A percentile compares a stretch with the other conserved stretches of the same genome.
Conservation (phyloP, 331 rosid species). For the Erythrophleum ivorense region DNA sequence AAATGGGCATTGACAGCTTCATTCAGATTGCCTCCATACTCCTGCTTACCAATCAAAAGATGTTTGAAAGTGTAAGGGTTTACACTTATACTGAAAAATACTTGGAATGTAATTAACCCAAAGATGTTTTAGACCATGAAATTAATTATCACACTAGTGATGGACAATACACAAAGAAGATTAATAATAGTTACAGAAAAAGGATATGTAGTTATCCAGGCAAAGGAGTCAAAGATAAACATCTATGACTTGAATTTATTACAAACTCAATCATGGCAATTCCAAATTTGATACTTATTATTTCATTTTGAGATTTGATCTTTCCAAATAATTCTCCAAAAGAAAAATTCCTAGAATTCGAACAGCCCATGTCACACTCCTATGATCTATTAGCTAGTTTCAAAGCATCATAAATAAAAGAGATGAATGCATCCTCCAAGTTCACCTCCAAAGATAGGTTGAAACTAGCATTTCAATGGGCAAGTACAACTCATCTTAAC, state of each 20-base stretch:
- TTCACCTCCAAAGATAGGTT: neutral
- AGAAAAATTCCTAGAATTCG: neutral
- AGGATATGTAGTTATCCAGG: neutral
- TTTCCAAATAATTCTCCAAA: neutral
- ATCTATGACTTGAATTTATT: neutral
- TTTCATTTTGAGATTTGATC: neutral
- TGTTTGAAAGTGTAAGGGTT: constrained; percentile 18
- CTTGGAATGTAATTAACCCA: neutral
- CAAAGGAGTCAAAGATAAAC: neutral
- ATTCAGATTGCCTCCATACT: constrained; percentile 74
- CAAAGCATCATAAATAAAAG: neutral
- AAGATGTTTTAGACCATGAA: constrained; percentile 2
- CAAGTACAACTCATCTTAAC: neutral
- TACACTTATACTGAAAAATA: neutral
- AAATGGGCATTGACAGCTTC: constrained; percentile 87
- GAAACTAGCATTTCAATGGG: neutral
- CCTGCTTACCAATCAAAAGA: constrained; percentile 54
- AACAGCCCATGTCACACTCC: neutral
- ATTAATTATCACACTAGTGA: constrained; percentile 2
- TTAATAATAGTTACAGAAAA: neutral
- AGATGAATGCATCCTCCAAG: neutral
- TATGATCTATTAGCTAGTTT: neutral
- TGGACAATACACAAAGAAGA: neutral
- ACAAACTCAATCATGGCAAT: neutral
- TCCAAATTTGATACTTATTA: neutral